These are phyloP conservation scores for Cercis canadensis DNA, from an alignment of 306 rosid genomes.

Conservation along the genomic window DNA sequence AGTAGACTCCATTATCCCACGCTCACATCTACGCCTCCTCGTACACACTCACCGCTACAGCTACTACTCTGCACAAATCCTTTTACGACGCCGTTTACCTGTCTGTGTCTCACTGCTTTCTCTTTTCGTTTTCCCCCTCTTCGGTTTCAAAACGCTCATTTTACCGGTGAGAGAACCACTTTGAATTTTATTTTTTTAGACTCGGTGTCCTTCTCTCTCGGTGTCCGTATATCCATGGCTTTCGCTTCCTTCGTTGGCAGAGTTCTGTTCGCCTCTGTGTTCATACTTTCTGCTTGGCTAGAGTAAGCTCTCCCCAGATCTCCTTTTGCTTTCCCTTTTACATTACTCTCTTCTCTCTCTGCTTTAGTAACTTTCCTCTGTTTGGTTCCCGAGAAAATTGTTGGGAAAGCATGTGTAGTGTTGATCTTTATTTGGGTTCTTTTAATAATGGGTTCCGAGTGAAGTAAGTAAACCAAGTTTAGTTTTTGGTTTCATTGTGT, in stretches of 20 bases:
- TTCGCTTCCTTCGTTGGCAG: constrained; percentile 65
- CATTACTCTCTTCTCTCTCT: not conserved
- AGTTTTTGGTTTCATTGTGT: not conserved
- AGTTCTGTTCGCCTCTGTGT: constrained; percentile 64
- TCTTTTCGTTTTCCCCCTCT: not conserved
- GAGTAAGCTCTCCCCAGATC: constrained; percentile 60
- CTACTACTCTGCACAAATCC: no score
- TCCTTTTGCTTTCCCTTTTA: constrained; percentile 1
- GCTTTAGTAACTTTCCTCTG: not conserved
- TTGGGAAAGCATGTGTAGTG: not conserved
- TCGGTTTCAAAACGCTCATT: not conserved
- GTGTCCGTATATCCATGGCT: constrained; percentile 45
- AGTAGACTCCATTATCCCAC: not conserved
- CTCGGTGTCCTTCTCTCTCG: not conserved
- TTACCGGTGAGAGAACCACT: not conserved
- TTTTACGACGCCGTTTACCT: not conserved
- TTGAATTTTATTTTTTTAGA: not conserved
- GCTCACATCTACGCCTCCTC: no score
- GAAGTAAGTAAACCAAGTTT: not conserved
- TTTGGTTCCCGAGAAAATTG: constrained; percentile 7
- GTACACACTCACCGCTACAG: not conserved
- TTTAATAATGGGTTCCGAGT: not conserved
- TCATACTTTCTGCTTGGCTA: constrained; percentile 68
- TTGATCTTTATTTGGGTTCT: not conserved
- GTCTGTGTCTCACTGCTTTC: not conserved